Evolutionary conservation across 176 grass and related monocot species (phyloP).

Genomic region (Eleusine coracana): DNA sequence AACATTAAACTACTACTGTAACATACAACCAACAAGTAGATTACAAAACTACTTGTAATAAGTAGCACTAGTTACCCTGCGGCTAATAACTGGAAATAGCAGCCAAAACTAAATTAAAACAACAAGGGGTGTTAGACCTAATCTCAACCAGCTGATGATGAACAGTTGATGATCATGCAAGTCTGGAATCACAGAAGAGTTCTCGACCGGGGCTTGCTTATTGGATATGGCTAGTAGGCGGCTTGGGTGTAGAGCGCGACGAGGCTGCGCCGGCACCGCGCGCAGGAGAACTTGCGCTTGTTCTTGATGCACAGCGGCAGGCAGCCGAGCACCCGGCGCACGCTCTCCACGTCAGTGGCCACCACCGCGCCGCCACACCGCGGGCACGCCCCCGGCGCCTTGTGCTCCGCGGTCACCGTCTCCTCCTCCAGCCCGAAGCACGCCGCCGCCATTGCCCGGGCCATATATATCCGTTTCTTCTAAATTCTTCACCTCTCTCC

Average conservation of each 20-base stretch:
- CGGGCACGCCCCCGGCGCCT: slow-evolving; percentile 74
- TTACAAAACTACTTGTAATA: background rate
- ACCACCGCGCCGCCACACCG: slow-evolving; percentile 68
- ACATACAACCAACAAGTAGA: background rate
- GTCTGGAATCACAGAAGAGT: background rate
- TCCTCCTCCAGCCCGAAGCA: slow-evolving; percentile 55
- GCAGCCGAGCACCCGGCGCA: slow-evolving; percentile 61
- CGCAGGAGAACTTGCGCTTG: slow-evolving; percentile 72
- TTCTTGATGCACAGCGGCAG: slow-evolving; percentile 64
- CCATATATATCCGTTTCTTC: background rate
- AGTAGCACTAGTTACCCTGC: background rate
- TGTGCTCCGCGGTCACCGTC: slow-evolving; percentile 48
- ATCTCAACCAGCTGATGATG: background rate
- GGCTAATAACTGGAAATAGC: background rate
- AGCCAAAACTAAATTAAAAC: background rate
- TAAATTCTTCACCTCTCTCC: background rate
- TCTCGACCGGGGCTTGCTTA: background rate
- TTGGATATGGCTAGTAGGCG: background rate
- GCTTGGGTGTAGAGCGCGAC: slow-evolving; percentile 42
- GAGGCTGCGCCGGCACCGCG: slow-evolving; percentile 56
- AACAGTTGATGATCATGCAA: background rate
- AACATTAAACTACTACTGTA: too few species aligned
- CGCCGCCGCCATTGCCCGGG: slow-evolving; percentile 23
- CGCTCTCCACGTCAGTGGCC: slow-evolving; percentile 59
- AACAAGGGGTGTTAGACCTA: background rate